Evolutionary conservation across 225 moss, liverwort and hornwort species (phyloP), one percentile per base, ranked within the genome.

Genomic region (Antitrichia curtipendula): DNA sequence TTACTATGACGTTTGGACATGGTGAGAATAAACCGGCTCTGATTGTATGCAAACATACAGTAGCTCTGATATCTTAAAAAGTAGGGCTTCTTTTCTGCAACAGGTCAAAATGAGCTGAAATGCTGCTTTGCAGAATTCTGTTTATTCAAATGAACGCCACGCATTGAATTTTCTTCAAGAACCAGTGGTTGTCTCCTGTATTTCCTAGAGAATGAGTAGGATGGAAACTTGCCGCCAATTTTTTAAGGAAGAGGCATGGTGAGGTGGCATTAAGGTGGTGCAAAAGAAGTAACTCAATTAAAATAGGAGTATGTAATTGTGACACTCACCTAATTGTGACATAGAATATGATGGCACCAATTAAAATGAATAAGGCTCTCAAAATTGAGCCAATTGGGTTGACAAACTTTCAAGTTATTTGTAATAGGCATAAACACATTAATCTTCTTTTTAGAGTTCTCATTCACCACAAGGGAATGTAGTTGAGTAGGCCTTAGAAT

Each of bases 401-500:
- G 23, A 53, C 15, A 76, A 23, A 53, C 76, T 50, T 75, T 52
- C 8, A 52, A 75, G 34, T 22, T 34, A 52, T 23, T 20, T 50
- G 32, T 34, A 52, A 36, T 36, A 52, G 36, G 14, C 31, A 8
- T 34, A 21, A 19, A 50, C 2, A 14, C 9, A 36, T 78, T 25
- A 18, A 18, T 40, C 5, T 29, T 29, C 2, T 28, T 54, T 27
- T 5, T 58, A 58, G 18, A 58, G 8, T 41, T 58, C 2, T 41
- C 20, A 13, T 41, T 41, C 12, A 50, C 0, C 4, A 3, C 0
- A 20, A 0, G 7, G 20, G 32, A 45, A 45, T 45, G 6, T 49
- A 49, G 31, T 49, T 49, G 32, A n/a, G n/a, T n/a, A n/a, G n/a
- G n/a, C n/a, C n/a, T n/a, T n/a, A n/a, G n/a, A n/a, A 73, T 74